phyloP scores from a whole-genome alignment of 257 asterid genomes.

The Fraxinus anomala region DNA sequence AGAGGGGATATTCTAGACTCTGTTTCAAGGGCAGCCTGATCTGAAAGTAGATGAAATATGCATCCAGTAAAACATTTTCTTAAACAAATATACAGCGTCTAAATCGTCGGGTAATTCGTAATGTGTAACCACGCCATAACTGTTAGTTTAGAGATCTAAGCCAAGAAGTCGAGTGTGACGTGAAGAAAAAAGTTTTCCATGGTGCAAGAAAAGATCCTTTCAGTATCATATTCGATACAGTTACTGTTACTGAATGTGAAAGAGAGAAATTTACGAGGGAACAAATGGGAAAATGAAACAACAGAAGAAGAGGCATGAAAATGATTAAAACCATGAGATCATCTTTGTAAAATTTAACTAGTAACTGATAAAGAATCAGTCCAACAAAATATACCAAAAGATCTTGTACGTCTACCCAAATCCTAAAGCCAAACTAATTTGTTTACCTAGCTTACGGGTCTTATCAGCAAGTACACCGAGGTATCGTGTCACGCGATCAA shows the following conservation, averaged over 20 bases:
- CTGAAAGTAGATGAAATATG: slow-evolving; percentile 49
- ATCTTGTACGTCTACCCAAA: not conserved
- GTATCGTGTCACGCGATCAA: slow-evolving; percentile 90
- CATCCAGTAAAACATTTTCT: slow-evolving; percentile 28
- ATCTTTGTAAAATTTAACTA: slow-evolving; percentile 13
- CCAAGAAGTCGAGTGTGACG: slow-evolving; percentile 21
- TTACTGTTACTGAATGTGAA: slow-evolving; percentile 21
- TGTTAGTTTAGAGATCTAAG: slow-evolving; percentile 17
- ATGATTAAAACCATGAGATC: slow-evolving; percentile 13
- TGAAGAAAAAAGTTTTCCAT: slow-evolving; percentile 13
- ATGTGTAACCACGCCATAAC: not conserved
- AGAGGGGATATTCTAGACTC: slow-evolving; percentile 93
- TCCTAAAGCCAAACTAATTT: slow-evolving; percentile 21
- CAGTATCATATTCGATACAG: slow-evolving; percentile 23
- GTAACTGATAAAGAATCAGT: slow-evolving; percentile 17
- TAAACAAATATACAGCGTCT: not conserved
- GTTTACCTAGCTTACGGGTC: slow-evolving; percentile 82
- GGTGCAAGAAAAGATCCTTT: slow-evolving; percentile 22
- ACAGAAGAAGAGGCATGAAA: slow-evolving; percentile 1
- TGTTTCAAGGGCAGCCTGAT: slow-evolving; percentile 88
- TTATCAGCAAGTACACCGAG: slow-evolving; percentile 95
- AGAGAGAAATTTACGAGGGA: slow-evolving; percentile 22
- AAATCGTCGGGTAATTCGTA: not conserved
- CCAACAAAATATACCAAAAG: slow-evolving; percentile 14
- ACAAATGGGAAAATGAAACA: slow-evolving; percentile 15